Evolutionary conservation across 352 stramenopile species (phyloP), one percentile per base, ranked within the genome.

Genomic region (Globisporangium nunn): DNA sequence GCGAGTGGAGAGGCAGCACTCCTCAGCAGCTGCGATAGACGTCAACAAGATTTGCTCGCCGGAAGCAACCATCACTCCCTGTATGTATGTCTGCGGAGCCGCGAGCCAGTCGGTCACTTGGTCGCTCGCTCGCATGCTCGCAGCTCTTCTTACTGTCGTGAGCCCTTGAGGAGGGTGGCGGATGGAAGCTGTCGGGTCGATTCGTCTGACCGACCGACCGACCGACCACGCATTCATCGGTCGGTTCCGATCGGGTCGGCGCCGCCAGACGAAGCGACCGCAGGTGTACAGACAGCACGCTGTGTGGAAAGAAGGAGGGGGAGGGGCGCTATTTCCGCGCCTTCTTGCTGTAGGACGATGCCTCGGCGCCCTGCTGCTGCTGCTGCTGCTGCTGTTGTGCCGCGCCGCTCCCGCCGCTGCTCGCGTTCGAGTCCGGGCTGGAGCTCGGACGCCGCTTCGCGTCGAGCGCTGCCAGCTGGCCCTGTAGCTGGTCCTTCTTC

Each of bases 401-500:
- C 64, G 58, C 41, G 3, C 57, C 47, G 66, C 55, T 72, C 50
- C 67, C 71, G 56, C 67, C 78, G 62, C 54, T 67, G 62, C 58
- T 58, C 30, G 59, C 49, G 40, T 40, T 68, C 60, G 56, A 60
- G 68, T 71, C 56, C 56, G 75, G 60, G 10, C 67, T 69, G 50
- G 66, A 67, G 51, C 70, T 78, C 29, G 73, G 66, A 56, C 79
- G 78, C 55, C 82, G 82, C 70, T 92, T 92, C 60, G 70, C 72
- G 50, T 94, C 85, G 55, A 93, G 73, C 33, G 85, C 74, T 17
- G 80, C 81, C 54, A 94, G 56, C 58, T 94, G 84, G 11, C 85
- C 85, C 67, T 95, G 82, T 44, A 95, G 63, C 40, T 95, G 86
- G 55, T 95, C 82, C 53, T 91, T 91, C 72, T 95, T 95, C 51